These are phyloP conservation scores for Microstegium vimineum DNA, from an alignment of 176 grass and related monocot genomes.

Conservation along the genomic window DNA sequence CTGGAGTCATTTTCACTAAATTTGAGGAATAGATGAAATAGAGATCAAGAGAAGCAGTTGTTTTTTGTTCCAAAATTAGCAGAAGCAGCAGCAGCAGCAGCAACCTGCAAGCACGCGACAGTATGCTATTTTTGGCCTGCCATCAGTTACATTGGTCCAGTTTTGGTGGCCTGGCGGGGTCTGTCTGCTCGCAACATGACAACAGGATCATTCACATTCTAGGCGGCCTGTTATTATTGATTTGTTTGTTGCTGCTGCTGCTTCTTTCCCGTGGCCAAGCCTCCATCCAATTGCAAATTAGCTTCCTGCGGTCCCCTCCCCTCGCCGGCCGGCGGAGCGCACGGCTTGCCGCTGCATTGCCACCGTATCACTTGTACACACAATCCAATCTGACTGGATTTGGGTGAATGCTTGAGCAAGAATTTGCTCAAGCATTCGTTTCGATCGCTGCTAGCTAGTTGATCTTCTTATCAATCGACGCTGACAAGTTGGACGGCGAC, in stretches of 20 bases:
- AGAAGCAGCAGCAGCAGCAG: too few species aligned
- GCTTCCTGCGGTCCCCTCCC: not conserved
- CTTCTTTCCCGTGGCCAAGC: not conserved
- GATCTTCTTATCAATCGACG: not conserved
- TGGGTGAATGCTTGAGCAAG: conserved; percentile 35
- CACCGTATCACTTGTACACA: not conserved
- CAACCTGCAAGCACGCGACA: not conserved
- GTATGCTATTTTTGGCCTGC: not conserved
- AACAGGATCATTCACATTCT: not conserved
- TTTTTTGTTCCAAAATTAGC: conserved; percentile 12
- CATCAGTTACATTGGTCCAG: not conserved
- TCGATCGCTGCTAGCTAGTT: not conserved
- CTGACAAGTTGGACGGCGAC: not conserved
- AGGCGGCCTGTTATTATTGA: not conserved
- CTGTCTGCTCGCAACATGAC: not conserved
- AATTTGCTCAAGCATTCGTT: conserved; percentile 39
- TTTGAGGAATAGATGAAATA: not conserved
- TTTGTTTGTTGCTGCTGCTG: not conserved
- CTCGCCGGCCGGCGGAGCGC: not conserved
- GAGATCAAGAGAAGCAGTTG: not conserved
- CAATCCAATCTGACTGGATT: not conserved
- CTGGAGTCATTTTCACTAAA: too few species aligned
- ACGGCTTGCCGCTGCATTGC: not conserved
- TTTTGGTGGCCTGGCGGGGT: not conserved
- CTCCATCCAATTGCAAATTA: not conserved